phyloP scores from a whole-genome alignment of 371 early-diverging fungal genomes.

The Haplosporangium sp. region DNA sequence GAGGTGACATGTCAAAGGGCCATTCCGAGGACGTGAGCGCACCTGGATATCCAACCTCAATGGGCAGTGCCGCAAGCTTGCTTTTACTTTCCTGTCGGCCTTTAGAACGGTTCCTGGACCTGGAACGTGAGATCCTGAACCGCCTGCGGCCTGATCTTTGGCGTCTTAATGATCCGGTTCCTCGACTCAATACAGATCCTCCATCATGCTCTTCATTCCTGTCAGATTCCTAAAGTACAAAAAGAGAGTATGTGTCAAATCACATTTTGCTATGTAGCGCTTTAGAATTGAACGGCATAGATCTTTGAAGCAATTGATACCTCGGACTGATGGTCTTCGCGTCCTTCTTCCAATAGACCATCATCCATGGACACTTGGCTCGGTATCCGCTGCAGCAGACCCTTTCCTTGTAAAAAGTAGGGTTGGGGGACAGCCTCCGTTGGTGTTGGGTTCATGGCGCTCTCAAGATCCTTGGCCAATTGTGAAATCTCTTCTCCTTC shows the following conservation, averaged over 20 bases:
- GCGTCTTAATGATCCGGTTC: conserved; percentile 25
- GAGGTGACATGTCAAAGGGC: conserved; percentile 35
- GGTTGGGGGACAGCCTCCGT: conserved; percentile 41
- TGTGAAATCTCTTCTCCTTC: conserved; percentile 29
- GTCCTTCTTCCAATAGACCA: conserved; percentile 28
- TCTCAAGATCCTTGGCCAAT: conserved; percentile 36
- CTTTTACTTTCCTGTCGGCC: conserved; percentile 20
- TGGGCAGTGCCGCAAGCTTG: conserved; percentile 17
- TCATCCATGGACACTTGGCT: conserved; percentile 45
- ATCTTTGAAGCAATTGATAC: too few species aligned
- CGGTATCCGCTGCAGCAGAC: conserved; percentile 31
- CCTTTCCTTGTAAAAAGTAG: conserved; percentile 43
- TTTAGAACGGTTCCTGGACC: conserved; percentile 37
- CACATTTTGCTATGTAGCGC: too few species aligned
- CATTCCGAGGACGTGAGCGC: conserved; percentile 34
- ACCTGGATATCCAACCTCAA: conserved; percentile 30
- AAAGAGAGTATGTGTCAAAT: too few species aligned
- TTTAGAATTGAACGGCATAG: too few species aligned
- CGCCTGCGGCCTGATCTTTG: conserved; percentile 36
- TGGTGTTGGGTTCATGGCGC: conserved; percentile 52
- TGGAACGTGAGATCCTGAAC: conserved; percentile 34
- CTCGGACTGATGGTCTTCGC: conserved; percentile 20
- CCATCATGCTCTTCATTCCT: conserved; percentile 5
- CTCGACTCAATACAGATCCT: conserved; percentile 10
- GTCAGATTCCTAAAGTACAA: conserved; percentile 23